Conservation (phyloP, 805 yeast genomes). For the Schwanniomyces occidentalis region DNA sequence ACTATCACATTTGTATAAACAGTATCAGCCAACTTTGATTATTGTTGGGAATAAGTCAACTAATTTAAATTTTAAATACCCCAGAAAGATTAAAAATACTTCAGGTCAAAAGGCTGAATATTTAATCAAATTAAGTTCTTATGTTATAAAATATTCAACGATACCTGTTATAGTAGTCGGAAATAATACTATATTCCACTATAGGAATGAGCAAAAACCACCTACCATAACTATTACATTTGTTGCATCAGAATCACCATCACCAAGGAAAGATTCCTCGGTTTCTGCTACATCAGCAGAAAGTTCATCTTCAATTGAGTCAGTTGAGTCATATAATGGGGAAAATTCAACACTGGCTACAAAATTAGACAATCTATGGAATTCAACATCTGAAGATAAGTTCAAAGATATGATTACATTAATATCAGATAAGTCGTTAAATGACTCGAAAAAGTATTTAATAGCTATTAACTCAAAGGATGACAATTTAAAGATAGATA, state of each 20-base stretch:
- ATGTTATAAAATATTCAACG: constrained; percentile 37
- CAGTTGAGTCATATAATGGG: constrained; percentile 6
- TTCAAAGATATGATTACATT: constrained; percentile 24
- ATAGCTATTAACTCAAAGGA: constrained; percentile 19
- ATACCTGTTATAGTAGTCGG: constrained; percentile 42
- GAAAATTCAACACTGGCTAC: constrained; percentile 2
- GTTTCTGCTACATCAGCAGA: constrained; percentile 2
- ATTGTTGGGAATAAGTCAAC: constrained; percentile 39
- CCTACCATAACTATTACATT: constrained; percentile 1
- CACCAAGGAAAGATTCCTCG: constrained; percentile 1
- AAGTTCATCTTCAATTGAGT: constrained; percentile 1
- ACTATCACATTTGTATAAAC: constrained; percentile 36
- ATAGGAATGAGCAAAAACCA: background rate
- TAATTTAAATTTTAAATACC: constrained; percentile 44
- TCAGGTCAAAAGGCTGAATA: constrained; percentile 18
- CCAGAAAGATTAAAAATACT: constrained; percentile 23
- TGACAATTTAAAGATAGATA: constrained; percentile 23
- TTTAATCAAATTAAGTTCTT: constrained; percentile 38
- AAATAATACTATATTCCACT: constrained; percentile 11
- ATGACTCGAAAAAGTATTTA: constrained; percentile 27
- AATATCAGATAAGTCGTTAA: constrained; percentile 27
- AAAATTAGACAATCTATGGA: background rate
- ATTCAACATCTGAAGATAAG: constrained; percentile 6
- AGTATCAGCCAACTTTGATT: constrained; percentile 42
- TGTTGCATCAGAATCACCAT: background rate